These are phyloP conservation scores for Silene latifolia DNA, from an alignment of 148 eudicot genomes.

Conservation along the genomic window DNA sequence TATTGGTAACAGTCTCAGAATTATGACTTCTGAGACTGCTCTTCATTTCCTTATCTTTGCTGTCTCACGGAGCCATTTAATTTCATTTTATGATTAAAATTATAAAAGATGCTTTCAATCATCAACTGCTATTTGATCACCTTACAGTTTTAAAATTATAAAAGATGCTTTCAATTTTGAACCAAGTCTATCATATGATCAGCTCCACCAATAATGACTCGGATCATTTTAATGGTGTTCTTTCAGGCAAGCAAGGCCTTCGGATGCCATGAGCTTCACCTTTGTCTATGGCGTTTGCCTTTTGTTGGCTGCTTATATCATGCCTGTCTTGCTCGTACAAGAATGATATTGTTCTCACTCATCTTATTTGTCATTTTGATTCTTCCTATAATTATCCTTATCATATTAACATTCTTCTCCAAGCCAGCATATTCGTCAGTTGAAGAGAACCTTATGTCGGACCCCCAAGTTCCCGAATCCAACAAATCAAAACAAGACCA, in stretches of 20 bases:
- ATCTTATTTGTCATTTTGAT: constrained; percentile 35
- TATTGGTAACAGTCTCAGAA: neutral
- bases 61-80: too few species aligned
- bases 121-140: neutral
- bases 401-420: constrained; percentile 35
- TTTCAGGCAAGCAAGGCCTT: constrained; percentile 47
- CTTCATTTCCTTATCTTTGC: neutral
- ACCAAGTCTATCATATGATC: constrained; percentile 61
- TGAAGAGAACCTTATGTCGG: constrained; percentile 39
- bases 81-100: too few species aligned
- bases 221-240: constrained; percentile 65
- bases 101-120: neutral
- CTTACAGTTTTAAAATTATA: constrained; percentile 29
- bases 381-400: constrained; percentile 52
- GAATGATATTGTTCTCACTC: constrained; percentile 54
- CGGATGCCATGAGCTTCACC: constrained; percentile 48
- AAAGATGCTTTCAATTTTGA: constrained; percentile 77
- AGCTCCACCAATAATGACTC: constrained; percentile 73
- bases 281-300: constrained; percentile 62
- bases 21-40: neutral
- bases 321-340: constrained; percentile 78
- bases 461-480: constrained; percentile 26
- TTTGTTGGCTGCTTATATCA: constrained; percentile 78
- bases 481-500: constrained; percentile 16
- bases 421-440: constrained; percentile 29